Evolutionary conservation across 148 eudicot genomes (phyloP).

Genomic region (Dysphania ambrosioides): DNA sequence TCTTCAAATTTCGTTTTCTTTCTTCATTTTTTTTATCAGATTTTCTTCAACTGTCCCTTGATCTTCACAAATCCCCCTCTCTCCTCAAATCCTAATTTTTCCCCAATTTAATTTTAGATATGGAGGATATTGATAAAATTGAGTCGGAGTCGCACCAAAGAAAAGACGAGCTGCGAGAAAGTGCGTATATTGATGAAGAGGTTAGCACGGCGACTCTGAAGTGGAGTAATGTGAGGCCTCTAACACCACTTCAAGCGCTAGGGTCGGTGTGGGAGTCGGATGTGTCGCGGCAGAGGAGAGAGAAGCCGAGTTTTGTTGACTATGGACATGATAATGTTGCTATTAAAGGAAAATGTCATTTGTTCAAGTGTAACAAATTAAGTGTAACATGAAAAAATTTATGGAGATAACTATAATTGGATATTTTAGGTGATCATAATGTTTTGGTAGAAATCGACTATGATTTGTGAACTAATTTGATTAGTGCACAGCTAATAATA

Average conservation of each 20-base stretch:
- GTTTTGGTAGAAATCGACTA: too few species aligned
- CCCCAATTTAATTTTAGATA: conserved; percentile 17
- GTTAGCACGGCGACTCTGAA: conserved; percentile 34
- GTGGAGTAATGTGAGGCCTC: conserved; percentile 28
- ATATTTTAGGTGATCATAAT: too few species aligned
- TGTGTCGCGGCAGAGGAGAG: conserved; percentile 27
- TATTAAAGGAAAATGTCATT: too few species aligned
- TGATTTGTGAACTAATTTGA: too few species aligned
- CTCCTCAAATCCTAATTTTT: conserved; percentile 13
- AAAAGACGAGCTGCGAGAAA: neutral
- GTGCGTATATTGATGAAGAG: conserved; percentile 19
- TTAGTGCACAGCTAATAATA: too few species aligned
- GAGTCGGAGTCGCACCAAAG: conserved; percentile 18
- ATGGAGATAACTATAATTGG: too few species aligned
- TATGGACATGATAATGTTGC: conserved; percentile 81
- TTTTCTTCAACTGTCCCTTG: too few species aligned
- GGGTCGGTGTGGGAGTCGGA: conserved; percentile 14
- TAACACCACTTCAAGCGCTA: conserved; percentile 34
- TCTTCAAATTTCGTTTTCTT: too few species aligned
- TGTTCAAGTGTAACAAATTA: too few species aligned
- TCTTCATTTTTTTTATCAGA: too few species aligned
- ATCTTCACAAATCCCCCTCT: neutral
- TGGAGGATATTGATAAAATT: conserved; percentile 38
- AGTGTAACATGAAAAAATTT: too few species aligned
- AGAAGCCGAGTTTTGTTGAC: conserved; percentile 64